Evolutionary conservation across 345 rosid genomes (phyloP), one percentile per base, ranked within the genome.

Genomic region (Hibiscus syriacus): DNA sequence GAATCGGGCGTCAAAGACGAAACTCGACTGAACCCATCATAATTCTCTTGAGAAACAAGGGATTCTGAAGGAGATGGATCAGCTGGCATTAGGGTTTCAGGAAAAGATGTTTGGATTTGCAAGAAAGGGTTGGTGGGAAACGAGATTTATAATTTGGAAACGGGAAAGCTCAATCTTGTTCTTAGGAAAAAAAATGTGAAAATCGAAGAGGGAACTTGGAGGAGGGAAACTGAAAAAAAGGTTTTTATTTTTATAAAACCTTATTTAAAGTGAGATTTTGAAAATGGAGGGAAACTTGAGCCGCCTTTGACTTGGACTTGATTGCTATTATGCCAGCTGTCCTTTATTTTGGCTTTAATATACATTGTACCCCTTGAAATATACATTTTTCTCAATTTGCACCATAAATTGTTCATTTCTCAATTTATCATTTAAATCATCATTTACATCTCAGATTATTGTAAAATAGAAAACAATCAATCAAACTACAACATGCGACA

Each of bases 221-320:
- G 57, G 43, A 27, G 55, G 69, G 58, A 46, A 65, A 65, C 1
- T 29, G 55, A n/a, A 49, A 38, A 48, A 2, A n/a, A n/a, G n/a
- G n/a, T n/a, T n/a, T n/a, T 48, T 10, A n/a, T n/a, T 10, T 48
- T n/a, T 2, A 2, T 2, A 10, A 49, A 49, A 61, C 16, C 48
- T 22, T 23, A 6, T 62, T 13, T 50, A 32, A 17, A 1, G 32
- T n/a, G 57, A 3, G 34, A 19, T 70, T 70, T 58, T 41, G 66
- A 75, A 70, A 64, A 16, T 43, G 64, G 76, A 68, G 76, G 68
- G 80, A 76, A 76, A 76, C 64, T 27, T 5, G 13, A 68, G 67
- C 68, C 74, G 74, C 74, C 78, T 70, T 64, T 36, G 50, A 30
- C 57, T 71, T 52, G 55, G 71, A 13, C n/a, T n/a, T n/a, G n/a